A percentile compares a stretch with the other conserved stretches of the same genome.
These are phyloP conservation scores for Penicillium mononematosum DNA, from an alignment of 495 filamentous ascomycete genomes.

Conservation along the genomic window DNA sequence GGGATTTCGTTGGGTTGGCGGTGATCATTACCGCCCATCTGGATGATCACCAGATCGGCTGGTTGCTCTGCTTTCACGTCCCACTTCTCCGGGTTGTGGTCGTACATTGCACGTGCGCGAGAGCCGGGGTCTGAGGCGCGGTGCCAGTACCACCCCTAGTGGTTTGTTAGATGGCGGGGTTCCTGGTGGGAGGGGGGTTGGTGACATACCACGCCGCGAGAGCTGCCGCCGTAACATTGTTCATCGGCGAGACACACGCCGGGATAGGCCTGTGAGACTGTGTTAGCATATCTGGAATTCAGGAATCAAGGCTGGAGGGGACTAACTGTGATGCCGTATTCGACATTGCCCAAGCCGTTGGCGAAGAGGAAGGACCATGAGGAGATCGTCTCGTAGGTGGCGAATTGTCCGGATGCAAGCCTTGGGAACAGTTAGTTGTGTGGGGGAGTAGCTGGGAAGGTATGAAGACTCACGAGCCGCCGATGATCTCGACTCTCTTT, in stretches of 20 bases:
- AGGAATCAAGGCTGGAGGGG: no score
- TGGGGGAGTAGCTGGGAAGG: not conserved
- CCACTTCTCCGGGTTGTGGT: conserved; percentile 57
- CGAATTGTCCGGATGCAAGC: conserved; percentile 55
- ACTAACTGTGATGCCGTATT: conserved; percentile 57
- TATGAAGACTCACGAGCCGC: conserved; percentile 48
- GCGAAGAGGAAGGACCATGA: conserved; percentile 57
- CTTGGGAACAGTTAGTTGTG: conserved; percentile 12
- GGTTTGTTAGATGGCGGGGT: not conserved
- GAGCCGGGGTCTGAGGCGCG: conserved; percentile 59
- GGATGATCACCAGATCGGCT: conserved; percentile 65
- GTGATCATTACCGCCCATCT: conserved; percentile 68
- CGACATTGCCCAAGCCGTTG: conserved; percentile 61
- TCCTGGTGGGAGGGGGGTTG: not conserved
- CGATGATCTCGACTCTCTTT: conserved; percentile 64
- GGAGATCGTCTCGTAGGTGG: conserved; percentile 62
- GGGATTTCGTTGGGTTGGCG: conserved; percentile 59
- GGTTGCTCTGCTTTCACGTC: conserved; percentile 57
- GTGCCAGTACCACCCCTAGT: conserved; percentile 63
- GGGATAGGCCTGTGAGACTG: conserved; percentile 47
- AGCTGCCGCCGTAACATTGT: conserved; percentile 51
- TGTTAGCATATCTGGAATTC: not conserved
- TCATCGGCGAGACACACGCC: conserved; percentile 61
- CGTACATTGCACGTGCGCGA: conserved; percentile 51
- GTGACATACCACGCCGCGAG: conserved; percentile 33